Base-by-base conservation (phyloP, 352 stramenopile genomes). In the Globisporangium echinulatum region DNA sequence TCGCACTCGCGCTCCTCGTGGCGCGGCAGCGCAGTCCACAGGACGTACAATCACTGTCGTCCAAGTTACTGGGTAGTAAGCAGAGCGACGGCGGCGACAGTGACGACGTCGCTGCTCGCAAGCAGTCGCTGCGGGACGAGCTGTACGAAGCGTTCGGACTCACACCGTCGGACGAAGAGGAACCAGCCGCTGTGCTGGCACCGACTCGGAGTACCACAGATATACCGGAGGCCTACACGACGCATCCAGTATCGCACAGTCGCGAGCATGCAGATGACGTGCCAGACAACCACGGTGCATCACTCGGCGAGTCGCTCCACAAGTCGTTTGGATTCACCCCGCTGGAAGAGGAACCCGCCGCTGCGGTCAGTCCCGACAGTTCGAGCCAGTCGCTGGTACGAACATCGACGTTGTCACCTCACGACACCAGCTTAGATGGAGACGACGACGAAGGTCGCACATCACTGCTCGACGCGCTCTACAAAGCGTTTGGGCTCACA, bases 401-500 rank as follows among this genome's bases (percentile, higher is more conserved):
- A 14, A 14, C 42, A 14, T 13, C 42, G 15, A 47, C 39, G 11
- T 5, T 43, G 39, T 43, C 39, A 5, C 7, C 39, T 43, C 7
- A 11, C 39, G 39, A 43, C 39, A 11, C 7, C 25, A 33, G 25
- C 25, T 33, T 1, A 33, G 25, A 33, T 11, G 39, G 39, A 10
- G 42, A 47, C 42, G 42, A 13, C 10, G 42, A 42, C 42, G 42
- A 17, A 11, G 50, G 13, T 33, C 7, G 5, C 15, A 39, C 10
- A 11, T 25, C 37, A 36, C 37, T 60, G 44, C 55, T 44, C 4
- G 55, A 60, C 44, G 52, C 55, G 46, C 55, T 60, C 55, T 48
- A 54, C 13, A 49, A 52, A 37, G 55, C 55, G 55, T 60, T 60
- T 11, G 55, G 55, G 13, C 55, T 60, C 37, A 47, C 10, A 47